Percentiles rank a stretch among this genome's conserved stretches.
These are phyloP conservation scores for Blastomyces emzantsi DNA, from an alignment of 2,329 filamentous ascomycete genomes.

Conservation along the genomic window DNA sequence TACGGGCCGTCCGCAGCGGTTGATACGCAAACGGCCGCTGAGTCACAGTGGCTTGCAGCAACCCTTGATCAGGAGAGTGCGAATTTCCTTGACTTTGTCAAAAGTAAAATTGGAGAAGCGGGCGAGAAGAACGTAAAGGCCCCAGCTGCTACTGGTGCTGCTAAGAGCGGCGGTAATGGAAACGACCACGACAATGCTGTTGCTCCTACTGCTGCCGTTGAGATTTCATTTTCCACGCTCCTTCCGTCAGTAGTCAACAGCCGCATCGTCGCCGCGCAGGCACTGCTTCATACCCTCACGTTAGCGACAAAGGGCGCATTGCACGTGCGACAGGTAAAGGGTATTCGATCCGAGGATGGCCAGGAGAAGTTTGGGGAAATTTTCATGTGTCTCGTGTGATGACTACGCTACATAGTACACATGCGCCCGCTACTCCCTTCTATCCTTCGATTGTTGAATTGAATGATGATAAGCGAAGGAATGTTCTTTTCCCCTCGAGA, in stretches of 20 bases:
- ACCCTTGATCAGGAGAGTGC: conserved; percentile 50
- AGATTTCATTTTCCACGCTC: conserved; percentile 59
- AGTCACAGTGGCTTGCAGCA: conserved; percentile 43
- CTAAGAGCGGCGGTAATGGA: background rate
- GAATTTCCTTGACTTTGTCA: conserved; percentile 56
- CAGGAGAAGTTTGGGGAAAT: conserved; percentile 9
- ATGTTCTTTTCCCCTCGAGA: background rate
- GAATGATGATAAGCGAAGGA: background rate
- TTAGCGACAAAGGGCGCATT: conserved; percentile 59
- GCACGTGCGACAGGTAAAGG: conserved; percentile 50
- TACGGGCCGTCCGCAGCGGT: conserved; percentile 38
- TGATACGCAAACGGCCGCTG: conserved; percentile 42
- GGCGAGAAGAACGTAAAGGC: conserved; percentile 18
- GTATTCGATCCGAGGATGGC: conserved; percentile 6
- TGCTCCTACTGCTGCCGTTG: background rate
- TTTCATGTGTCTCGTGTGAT: conserved; percentile 7
- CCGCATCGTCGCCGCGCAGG: conserved; percentile 60
- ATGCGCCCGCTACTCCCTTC: background rate
- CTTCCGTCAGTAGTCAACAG: conserved; percentile 50
- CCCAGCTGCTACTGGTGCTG: background rate
- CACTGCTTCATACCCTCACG: conserved; percentile 63
- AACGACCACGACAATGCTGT: background rate
- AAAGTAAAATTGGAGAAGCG: conserved; percentile 37
- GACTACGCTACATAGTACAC: background rate
- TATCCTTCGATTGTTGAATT: background rate